Conservation (phyloP, 2,329 filamentous ascomycete species). For the Nothophoma quercina region DNA sequence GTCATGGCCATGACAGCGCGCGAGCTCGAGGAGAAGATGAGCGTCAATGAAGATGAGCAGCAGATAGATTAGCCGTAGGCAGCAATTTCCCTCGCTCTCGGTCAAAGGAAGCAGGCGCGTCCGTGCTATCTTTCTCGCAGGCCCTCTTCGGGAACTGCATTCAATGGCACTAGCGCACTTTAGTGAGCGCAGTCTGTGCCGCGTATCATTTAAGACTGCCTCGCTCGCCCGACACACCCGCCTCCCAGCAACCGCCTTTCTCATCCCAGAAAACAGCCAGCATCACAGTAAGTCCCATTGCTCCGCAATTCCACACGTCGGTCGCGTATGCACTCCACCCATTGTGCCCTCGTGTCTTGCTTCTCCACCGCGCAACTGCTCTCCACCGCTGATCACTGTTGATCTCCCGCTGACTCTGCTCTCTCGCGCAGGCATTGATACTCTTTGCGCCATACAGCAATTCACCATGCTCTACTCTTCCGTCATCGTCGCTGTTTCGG, state of each 20-base stretch:
- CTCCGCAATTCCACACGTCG: neutral
- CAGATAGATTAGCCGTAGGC: conserved; percentile 19
- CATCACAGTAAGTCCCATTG: conserved; percentile 14
- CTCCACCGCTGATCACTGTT: conserved; percentile 19
- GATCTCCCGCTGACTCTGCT: conserved; percentile 36
- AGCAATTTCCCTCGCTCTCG: conserved; percentile 26
- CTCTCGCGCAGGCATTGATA: conserved; percentile 47
- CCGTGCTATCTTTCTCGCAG: conserved; percentile 32
- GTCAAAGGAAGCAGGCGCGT: conserved; percentile 20
- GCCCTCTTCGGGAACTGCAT: conserved; percentile 12
- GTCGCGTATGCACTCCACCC: conserved; percentile 10
- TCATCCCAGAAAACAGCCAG: conserved; percentile 18
- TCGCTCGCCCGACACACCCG: conserved; percentile 16
- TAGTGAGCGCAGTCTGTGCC: conserved; percentile 23
- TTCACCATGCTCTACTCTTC: conserved; percentile 58
- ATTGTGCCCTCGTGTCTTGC: conserved; percentile 11
- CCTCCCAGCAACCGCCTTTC: conserved; percentile 14
- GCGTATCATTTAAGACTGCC: conserved; percentile 23
- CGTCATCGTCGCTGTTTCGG: conserved; percentile 55
- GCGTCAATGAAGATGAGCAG: neutral
- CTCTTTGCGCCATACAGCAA: conserved; percentile 32
- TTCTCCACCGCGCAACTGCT: conserved; percentile 12
- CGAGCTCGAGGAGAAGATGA: neutral
- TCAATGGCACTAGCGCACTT: conserved; percentile 23
- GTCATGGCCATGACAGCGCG: conserved; percentile 2